Percentiles rank a stretch among this genome's conserved stretches.
Conservation (phyloP, 805 yeast species). For the Sugiyamaella qingdaonensis region DNA sequence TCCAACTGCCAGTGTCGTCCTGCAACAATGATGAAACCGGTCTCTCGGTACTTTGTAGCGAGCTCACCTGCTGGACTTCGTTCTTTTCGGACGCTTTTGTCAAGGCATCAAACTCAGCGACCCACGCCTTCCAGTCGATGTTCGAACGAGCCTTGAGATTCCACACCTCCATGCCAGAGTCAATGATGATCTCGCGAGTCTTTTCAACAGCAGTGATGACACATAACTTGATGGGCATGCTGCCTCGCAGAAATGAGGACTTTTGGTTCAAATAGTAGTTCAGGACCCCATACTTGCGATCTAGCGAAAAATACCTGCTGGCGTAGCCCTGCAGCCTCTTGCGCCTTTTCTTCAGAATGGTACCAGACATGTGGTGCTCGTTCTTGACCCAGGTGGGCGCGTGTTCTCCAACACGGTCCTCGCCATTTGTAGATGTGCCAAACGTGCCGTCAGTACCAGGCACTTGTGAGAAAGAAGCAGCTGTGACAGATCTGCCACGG, state of each 20-base stretch:
- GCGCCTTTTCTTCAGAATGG: constrained; percentile 72
- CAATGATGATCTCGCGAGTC: constrained; percentile 68
- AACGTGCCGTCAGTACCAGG: not conserved
- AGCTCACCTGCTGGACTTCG: not conserved
- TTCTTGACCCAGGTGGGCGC: constrained; percentile 21
- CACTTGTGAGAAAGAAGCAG: not conserved
- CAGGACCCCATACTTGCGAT: constrained; percentile 74
- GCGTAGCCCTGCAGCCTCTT: constrained; percentile 83
- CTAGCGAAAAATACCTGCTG: constrained; percentile 78
- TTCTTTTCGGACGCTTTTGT: not conserved
- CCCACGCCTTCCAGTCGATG: constrained; percentile 77
- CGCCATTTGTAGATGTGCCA: not conserved
- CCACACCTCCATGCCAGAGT: constrained; percentile 96
- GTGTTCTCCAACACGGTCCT: not conserved
- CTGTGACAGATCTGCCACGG: constrained; percentile 1
- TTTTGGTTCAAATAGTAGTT: constrained; percentile 73
- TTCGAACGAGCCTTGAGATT: constrained; percentile 63
- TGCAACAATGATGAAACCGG: not conserved
- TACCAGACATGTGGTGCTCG: constrained; percentile 62
- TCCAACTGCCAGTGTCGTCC: constrained; percentile 3
- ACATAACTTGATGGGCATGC: constrained; percentile 79
- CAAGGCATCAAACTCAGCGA: constrained; percentile 60
- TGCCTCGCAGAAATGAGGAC: constrained; percentile 76
- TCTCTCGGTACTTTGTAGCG: not conserved
- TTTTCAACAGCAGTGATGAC: constrained; percentile 75